A percentile compares a stretch with the other conserved stretches of the same genome.
phyloP scores from a whole-genome alignment of 2,329 filamentous ascomycete species.

The Colletotrichum sp. region DNA sequence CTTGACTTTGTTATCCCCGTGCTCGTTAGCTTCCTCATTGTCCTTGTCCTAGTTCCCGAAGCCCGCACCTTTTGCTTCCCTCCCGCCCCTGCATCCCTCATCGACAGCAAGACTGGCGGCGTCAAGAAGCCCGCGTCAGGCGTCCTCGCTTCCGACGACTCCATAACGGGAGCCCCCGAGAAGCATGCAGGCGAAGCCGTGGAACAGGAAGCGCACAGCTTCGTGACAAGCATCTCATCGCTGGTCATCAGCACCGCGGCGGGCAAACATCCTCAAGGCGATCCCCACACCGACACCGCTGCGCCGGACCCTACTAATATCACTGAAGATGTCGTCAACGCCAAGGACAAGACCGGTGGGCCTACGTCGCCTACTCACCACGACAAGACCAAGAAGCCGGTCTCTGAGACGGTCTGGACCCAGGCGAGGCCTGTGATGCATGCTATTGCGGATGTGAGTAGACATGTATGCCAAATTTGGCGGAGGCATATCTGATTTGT shows the following conservation, averaged over 20 bases:
- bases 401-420: conserved; percentile 78
- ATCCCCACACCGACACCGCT: conserved; percentile 57
- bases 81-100: conserved; percentile 76
- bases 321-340: conserved; percentile 41
- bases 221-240: conserved; percentile 72
- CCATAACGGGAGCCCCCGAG: conserved; percentile 81
- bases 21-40: conserved; percentile 62
- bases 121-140: conserved; percentile 80
- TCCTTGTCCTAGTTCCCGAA: conserved; percentile 69
- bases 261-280: conserved; percentile 75
- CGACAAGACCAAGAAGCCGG: conserved; percentile 80
- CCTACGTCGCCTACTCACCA: conserved; percentile 54
- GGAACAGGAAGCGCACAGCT: conserved; percentile 82
- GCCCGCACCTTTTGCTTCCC: conserved; percentile 73
- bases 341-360: conserved; percentile 50
- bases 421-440: conserved; percentile 78
- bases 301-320: conserved; percentile 56
- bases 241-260: conserved; percentile 77
- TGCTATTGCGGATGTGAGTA: conserved; percentile 46
- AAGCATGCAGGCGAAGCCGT: conserved; percentile 84
- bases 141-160: conserved; percentile 77
- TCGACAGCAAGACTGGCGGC: conserved; percentile 72
- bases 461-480: not conserved
- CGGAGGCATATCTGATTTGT: fast-evolving
- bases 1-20: conserved; percentile 74